Base-by-base conservation (phyloP, 2,329 filamentous ascomycete genomes). In the Aspergillus floridensis region DNA sequence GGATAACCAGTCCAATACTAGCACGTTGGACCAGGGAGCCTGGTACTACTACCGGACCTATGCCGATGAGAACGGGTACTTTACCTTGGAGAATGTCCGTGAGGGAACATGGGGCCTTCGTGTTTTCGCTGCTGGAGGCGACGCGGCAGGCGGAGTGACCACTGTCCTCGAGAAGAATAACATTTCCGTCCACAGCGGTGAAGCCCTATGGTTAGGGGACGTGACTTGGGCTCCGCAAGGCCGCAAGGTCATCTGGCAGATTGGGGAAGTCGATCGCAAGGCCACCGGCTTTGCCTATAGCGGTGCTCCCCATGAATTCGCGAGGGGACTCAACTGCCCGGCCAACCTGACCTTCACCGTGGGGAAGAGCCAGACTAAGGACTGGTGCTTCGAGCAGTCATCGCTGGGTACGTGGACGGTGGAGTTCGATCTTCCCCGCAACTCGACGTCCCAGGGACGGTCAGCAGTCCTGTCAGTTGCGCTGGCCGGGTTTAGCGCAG, bases 361-460 rank as follows among this genome's bases (percentile, higher is more conserved):
- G 12, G 79, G 79, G 3, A 57, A 65, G 51, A 76, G 70, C 19
- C 66, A 67, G 4, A 70, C 71, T 2, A 63, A 66, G 1, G 80
- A 83, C 57, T 83, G 81, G 81, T 83, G 77, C 60, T 83, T 81
- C 56, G 80, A 75, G 0, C 80, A 82, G 60, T 77, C 76, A 4
- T 67, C 70, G 31, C 57, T 65, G 16, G 76, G 75, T 0, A 76
- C 72, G 38, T 77, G 75, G 74, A 71, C 70, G 7, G 68, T 77
- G 22, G 58, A 67, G 8, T 78, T 78, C 55, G 46, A 61, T 21
- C 24, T 24, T 4, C 38, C 38, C 8, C 38, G 38, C 29, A 16
- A 59, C 32, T 47, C 54, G 19, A 26, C 11, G 26, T 29, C 26
- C 2, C 38, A 44, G n/a, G 68, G 65, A 7, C 35, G 35, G 19